Base-by-base conservation (phyloP, 176 grass and related monocot species). In the Guadua angustifolia region DNA sequence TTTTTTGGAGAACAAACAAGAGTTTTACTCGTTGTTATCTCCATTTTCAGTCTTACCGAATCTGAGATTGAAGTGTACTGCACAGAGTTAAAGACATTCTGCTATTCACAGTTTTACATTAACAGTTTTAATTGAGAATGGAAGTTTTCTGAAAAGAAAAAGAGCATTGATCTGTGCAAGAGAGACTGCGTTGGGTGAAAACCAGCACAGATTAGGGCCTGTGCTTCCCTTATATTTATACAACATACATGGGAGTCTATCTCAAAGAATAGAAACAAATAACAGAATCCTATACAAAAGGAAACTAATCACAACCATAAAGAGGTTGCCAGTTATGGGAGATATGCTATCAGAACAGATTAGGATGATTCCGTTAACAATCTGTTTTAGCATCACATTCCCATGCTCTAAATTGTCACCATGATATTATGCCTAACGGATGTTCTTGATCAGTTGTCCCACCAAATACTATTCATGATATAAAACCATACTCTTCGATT, bases 81-180 rank as follows among this genome's bases (percentile, higher is more conserved):
- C 25, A 44, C 44, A 40, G 6, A 40, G 6, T 39, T 43, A 65
- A 18, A 55, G 19, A 55, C 22, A 7, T 10, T 46, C 13, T 74
- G 33, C 15, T 43, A 75, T 52, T 69, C 67, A 75, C 38, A 17
- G 67, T 82, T 82, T 14, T 63, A 18, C 33, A n/a, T 69, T 49
- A 19, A 50, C 46, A 55, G 15, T 51, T 78, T n/a, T 32, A 52
- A 15, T 52, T 8, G 42, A 74, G 35, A 42, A 56, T 74, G 58
- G 36, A 57, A 43, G 61, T 64, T 32, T 51, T 24, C 19, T 14
- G 44, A n/a, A 12, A 25, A 51, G 5, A 25, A 64, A 84, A 32
- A n/a, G 19, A 74, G 15, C 33, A 56, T 55, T 25, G 8, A 84
- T 19, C n/a, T 55, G n/a, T n/a, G n/a, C n/a, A n/a, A n/a, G n/a